Evolutionary conservation across 352 stramenopile genomes (phyloP), one percentile per base, ranked within the genome.

Genomic region (Phytophthora nicotianae): DNA sequence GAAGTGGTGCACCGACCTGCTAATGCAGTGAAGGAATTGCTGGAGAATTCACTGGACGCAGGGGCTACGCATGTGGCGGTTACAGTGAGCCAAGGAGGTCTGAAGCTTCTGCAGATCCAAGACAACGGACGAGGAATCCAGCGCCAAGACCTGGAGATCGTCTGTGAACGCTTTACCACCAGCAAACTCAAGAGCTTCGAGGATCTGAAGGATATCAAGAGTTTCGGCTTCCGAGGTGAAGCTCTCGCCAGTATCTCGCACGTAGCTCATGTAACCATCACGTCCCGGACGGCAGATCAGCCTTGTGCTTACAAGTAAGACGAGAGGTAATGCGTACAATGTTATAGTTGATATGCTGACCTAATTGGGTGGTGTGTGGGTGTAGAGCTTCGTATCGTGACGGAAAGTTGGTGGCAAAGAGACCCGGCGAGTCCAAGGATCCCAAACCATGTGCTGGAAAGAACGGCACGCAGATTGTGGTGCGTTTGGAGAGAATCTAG

Each of bases 31-130:
- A 99, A 99, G 70, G 98, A 99, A 78, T 74, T 99, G 13, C 72
- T 99, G 41, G 98, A 99, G 82, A 99, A 99, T 80, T 94, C 85
- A 46, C 81, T 99, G 32, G 98, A 99, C 78, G 97, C 98, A 11
- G 91, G 91, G 16, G 81, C 90, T 2, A 96, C 85, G 16, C 75
- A 90, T 42, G 89, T 98, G 59, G 71, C 74, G 1, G 79, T 98
- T 20, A 89, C 84, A 0, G 72, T 81, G 33, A 84, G 76, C 48
- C 79, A 95, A 42, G 96, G 96, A 33, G 96, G 96, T 0, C 73
- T 98, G 21, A 97, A 98, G 75, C 68, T 97, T 41, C 78, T 99
- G 55, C 91, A 98, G 66, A 98, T 99, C 62, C 84, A 97, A 63
- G 96, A 99, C 81, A 97, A 99, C 62, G 96, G 96, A 24, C 82